phyloP scores from a whole-genome alignment of 164 flowering plant genomes.

The Chloranthus sessilifolius region DNA sequence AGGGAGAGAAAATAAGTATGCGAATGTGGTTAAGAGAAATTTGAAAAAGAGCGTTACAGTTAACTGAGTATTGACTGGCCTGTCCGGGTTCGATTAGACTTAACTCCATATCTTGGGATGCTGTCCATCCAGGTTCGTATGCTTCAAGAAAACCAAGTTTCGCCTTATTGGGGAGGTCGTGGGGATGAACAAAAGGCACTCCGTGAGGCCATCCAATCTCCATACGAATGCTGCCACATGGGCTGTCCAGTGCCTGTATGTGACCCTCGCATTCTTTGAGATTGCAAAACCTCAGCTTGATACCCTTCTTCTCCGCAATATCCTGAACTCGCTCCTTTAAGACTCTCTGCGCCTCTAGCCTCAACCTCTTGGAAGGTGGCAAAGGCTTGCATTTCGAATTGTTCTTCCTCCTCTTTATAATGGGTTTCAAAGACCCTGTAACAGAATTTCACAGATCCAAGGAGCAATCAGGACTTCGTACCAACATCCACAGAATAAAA shows the following conservation, averaged over 20 bases:
- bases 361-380: slow-evolving; percentile 93
- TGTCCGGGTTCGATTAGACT: slow-evolving; percentile 61
- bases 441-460: slow-evolving; percentile 78
- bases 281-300: slow-evolving; percentile 87
- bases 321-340: slow-evolving; percentile 96
- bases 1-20: slow-evolving; percentile 6
- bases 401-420: slow-evolving; percentile 65
- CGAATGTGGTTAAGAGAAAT: slow-evolving; percentile 9
- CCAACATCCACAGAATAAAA: slow-evolving; percentile 17
- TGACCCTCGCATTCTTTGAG: slow-evolving; percentile 90
- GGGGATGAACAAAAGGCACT: slow-evolving; percentile 99
- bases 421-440: slow-evolving; percentile 83
- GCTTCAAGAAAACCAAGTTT: slow-evolving; percentile 95
- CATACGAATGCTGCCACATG: slow-evolving; percentile 71
- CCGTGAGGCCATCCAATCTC: slow-evolving; percentile 99
- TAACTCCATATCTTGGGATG: slow-evolving; percentile 82
- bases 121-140: slow-evolving; percentile 96
- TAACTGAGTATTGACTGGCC: slow-evolving; percentile 49
- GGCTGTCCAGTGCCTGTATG: slow-evolving; percentile 70
- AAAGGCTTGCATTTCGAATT: slow-evolving; percentile 72
- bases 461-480: slow-evolving; percentile 57
- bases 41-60: slow-evolving; percentile 27
- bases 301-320: slow-evolving; percentile 95
- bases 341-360: slow-evolving; percentile 94
- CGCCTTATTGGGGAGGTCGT: slow-evolving; percentile 95